Base-by-base conservation (phyloP, 345 rosid species). In the Hirschfeldia incana region DNA sequence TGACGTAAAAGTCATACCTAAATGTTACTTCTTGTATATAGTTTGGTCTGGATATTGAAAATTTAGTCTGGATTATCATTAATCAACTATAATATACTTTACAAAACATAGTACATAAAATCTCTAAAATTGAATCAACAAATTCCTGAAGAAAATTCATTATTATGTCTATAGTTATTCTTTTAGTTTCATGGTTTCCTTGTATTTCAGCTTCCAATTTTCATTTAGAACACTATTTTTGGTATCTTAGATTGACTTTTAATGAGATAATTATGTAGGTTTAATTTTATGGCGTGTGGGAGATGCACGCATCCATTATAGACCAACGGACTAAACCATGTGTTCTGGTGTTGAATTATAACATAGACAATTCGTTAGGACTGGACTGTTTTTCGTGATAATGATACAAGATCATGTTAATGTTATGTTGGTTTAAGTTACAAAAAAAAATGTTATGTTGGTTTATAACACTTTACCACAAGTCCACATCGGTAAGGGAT, bases 311-410 rank as follows among this genome's bases (percentile, higher is more conserved):
- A 49, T 62, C 67, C 34, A 66, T 46, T 27, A 68, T 36, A 9
- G 17, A 28, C 8, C 27, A 79, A 67, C 51, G 55, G 30, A 68
- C 67, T 61, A 34, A 73, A 67, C 59, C 82, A 79, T 74, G 64
- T 51, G 78, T 33, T 79, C 67, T 62, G 78, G 75, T 36, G 12
- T 39, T 42, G 13, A 57, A 71, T 37, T 53, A 67, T 70, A 26
- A 46, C 33, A 46, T 30, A 73, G 62, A 66, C 29, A 39, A 16
- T 72, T 58, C 61, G 68, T 57, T 65, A 72, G 51, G 67, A 58
- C 59, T 29, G 42, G 4, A 12, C 21, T 12, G 37, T 46, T 29
- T 58, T 34, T 21, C n/a, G n/a, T 72, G 68, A 72, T 65, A 34
- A 27, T 10, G 33, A 26, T 26, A 58, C 29, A 58, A 58, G 13